phyloP scores from a whole-genome alignment of 805 yeast genomes.

The Metschnikowia reukaufii region DNA sequence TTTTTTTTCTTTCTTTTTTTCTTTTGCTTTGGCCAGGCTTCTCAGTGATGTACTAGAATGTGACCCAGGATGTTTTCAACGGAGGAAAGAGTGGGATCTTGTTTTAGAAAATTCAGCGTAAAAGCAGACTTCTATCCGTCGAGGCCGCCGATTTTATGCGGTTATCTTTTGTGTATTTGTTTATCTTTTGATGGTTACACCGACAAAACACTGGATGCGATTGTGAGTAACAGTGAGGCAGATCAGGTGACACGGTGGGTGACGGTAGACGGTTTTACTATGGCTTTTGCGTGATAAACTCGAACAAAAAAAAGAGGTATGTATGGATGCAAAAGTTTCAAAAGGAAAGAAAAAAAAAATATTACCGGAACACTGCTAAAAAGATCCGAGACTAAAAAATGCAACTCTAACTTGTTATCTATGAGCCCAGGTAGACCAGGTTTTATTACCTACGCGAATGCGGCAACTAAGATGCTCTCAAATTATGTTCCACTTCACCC shows the following conservation, averaged over 20 bases:
- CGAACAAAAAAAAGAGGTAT: neutral
- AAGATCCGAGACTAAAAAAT: neutral
- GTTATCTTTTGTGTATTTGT: neutral
- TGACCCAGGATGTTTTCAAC: neutral
- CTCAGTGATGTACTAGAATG: neutral
- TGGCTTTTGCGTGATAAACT: neutral
- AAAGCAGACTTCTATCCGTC: neutral
- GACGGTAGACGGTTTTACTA: neutral
- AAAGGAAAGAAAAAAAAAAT: too few species aligned
- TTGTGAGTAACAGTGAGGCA: neutral
- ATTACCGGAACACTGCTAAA: neutral
- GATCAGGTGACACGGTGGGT: conserved; percentile 4
- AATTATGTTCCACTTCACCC: conserved; percentile 1
- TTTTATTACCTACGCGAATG: neutral
- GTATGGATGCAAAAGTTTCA: neutral
- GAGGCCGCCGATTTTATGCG: neutral
- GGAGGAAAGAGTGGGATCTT: neutral
- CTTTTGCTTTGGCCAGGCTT: neutral
- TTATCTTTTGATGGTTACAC: neutral
- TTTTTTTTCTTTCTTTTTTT: conserved; percentile 1
- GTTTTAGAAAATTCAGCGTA: neutral
- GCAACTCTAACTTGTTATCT: neutral
- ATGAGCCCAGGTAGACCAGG: neutral
- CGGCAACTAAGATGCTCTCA: neutral
- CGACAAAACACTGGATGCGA: neutral